Evolutionary conservation across 2,329 filamentous ascomycete species (phyloP).

Genomic region (Monosporascus sp.): DNA sequence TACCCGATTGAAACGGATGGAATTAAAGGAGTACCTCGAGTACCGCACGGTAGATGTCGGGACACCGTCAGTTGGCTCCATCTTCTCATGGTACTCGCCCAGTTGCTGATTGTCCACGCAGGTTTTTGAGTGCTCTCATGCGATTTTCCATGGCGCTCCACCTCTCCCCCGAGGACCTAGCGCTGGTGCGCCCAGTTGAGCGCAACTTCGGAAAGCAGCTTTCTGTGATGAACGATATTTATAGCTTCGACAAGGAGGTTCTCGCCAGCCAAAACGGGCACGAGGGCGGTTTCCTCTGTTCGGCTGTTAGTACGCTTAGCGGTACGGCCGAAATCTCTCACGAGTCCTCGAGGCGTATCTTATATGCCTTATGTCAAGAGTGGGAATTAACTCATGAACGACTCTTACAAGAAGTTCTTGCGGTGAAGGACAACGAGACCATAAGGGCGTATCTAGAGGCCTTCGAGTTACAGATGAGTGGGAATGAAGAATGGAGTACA

Average conservation of each 20-base stretch:
- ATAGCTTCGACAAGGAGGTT: constrained; percentile 32
- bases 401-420: constrained; percentile 8
- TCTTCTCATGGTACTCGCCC: background rate
- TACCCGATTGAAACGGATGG: constrained; percentile 11
- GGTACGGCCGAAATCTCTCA: constrained; percentile 17
- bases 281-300: constrained; percentile 28
- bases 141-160: constrained; percentile 28
- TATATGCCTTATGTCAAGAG: constrained; percentile 12
- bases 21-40: constrained; percentile 26
- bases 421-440: background rate
- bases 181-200: constrained; percentile 19
- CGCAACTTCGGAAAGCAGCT: constrained; percentile 30
- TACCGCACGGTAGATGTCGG: constrained; percentile 34
- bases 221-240: constrained; percentile 34
- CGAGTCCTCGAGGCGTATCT: constrained; percentile 10
- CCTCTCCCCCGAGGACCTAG: constrained; percentile 19
- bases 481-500: constrained; percentile 22
- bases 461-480: constrained; percentile 25
- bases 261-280: constrained; percentile 8
- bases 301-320: constrained; percentile 24
- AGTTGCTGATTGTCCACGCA: constrained; percentile 1
- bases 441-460: constrained; percentile 25
- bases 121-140: constrained; percentile 27
- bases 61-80: constrained; percentile 23
- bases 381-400: constrained; percentile 9